These are phyloP conservation scores for Apiospora marii DNA, from an alignment of 2,329 filamentous ascomycete genomes.

Conservation along the genomic window DNA sequence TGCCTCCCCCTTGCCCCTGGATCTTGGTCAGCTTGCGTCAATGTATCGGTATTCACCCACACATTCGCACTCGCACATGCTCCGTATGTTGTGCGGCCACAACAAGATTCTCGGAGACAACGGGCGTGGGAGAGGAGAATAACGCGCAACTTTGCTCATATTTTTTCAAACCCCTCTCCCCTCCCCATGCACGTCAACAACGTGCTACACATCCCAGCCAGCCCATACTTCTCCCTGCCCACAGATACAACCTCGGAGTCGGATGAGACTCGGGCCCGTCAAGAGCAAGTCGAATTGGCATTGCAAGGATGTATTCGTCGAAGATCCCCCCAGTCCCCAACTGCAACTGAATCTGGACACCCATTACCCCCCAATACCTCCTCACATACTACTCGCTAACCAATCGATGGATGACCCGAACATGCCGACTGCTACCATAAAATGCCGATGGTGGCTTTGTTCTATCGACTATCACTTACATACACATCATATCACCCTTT, in stretches of 20 bases:
- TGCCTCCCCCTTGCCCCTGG: constrained; percentile 9
- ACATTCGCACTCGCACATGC: not conserved
- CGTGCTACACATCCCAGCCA: not conserved
- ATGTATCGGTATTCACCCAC: not conserved
- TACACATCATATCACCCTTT: not conserved
- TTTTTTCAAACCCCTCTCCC: no score
- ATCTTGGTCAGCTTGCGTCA: not conserved
- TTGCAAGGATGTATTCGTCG: not conserved
- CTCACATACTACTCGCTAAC: not conserved
- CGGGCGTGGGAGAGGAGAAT: not conserved
- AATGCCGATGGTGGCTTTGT: not conserved
- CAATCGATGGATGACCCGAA: not conserved
- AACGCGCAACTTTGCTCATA: not conserved
- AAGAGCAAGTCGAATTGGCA: not conserved
- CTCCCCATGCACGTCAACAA: not conserved
- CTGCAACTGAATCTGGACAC: not conserved
- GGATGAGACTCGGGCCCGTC: constrained; percentile 3
- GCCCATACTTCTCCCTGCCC: not conserved
- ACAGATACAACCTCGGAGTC: not conserved
- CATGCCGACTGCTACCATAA: constrained; percentile 6
- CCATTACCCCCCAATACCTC: not conserved
- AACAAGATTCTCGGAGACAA: not conserved
- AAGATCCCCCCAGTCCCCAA: not conserved
- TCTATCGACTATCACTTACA: not conserved
- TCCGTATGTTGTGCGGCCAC: not conserved